A percentile compares a stretch with the other conserved stretches of the same genome.
phyloP scores from a whole-genome alignment of 108 stramenopile species.

The Parietichytrium sp. region DNA sequence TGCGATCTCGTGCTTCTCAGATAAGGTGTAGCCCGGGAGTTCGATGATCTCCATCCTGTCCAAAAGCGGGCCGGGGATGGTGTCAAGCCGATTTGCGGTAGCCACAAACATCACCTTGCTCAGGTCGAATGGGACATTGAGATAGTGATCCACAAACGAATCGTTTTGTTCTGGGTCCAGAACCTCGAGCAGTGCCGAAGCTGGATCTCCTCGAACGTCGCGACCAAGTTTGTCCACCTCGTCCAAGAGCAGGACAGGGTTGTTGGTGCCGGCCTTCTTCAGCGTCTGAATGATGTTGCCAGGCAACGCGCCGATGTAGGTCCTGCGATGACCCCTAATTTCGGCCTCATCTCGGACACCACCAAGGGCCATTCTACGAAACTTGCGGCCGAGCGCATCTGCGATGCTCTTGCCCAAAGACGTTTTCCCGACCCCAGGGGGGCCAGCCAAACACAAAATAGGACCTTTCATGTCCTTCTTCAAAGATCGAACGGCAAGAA shows the following conservation, averaged over 20 bases:
- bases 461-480: slow-evolving; percentile 82
- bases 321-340: slow-evolving; percentile 94
- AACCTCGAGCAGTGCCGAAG: slow-evolving; percentile 84
- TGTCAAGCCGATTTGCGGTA: slow-evolving; percentile 87
- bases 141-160: slow-evolving; percentile 86
- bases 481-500: slow-evolving; percentile 91
- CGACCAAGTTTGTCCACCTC: slow-evolving; percentile 89
- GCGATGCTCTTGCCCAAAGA: slow-evolving; percentile 85
- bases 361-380: slow-evolving; percentile 91
- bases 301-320: slow-evolving; percentile 95
- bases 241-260: slow-evolving; percentile 90
- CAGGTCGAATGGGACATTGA: slow-evolving; percentile 93
- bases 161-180: slow-evolving; percentile 84
- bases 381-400: slow-evolving; percentile 78
- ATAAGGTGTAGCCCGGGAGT: slow-evolving; percentile 89
- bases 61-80: slow-evolving; percentile 86
- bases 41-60: slow-evolving; percentile 96
- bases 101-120: slow-evolving; percentile 91
- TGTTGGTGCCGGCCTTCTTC: slow-evolving; percentile 73
- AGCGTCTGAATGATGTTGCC: slow-evolving; percentile 90
- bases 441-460: slow-evolving; percentile 86
- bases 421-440: slow-evolving; percentile 84
- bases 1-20: slow-evolving; percentile 91
- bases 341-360: slow-evolving; percentile 85
- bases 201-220: slow-evolving; percentile 75